A percentile compares a stretch with the other conserved stretches of the same genome.
Evolutionary conservation across 108 stramenopile genomes (phyloP).

Genomic region (Nitzschia palea): DNA sequence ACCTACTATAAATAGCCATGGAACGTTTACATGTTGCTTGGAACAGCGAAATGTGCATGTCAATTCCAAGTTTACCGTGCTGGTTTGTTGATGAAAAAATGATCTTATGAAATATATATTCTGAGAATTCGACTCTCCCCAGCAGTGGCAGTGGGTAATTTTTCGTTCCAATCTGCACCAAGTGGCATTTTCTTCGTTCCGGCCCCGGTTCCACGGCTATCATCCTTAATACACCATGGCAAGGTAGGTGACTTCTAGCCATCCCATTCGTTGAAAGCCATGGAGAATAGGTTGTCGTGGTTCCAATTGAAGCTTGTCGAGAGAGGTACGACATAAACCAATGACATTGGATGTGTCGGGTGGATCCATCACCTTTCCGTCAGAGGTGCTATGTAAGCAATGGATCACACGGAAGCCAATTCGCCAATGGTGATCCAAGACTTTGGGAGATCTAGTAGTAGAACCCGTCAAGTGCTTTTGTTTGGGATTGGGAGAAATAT

Average conservation of each 20-base stretch:
- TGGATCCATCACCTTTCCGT: no score
- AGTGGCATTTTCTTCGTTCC: no score
- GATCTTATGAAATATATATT: no score
- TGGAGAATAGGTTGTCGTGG: conserved; percentile 23
- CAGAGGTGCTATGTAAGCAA: not conserved
- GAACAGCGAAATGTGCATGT: no score
- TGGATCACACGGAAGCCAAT: conserved; percentile 30
- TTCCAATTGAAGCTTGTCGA: conserved; percentile 17
- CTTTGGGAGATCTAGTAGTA: not conserved
- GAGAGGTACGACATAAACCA: conserved; percentile 3
- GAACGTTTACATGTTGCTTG: no score
- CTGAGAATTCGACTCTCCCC: no score
- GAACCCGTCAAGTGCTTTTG: not conserved
- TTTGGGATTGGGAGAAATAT: not conserved
- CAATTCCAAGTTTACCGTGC: no score
- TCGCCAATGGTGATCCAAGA: not conserved
- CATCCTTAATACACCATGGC: not conserved
- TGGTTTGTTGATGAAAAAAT: no score
- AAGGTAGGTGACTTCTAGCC: conserved; percentile 9
- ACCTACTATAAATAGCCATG: no score
- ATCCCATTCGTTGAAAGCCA: conserved; percentile 23
- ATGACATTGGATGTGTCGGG: conserved; percentile 3
- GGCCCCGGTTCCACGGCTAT: no score
- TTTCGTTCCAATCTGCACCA: no score
- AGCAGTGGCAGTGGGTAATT: no score